Evolutionary conservation across 1,139 yeast genomes (phyloP), one percentile per base, ranked within the genome.

Genomic region (Spencermartinsiella ligniputridi): DNA sequence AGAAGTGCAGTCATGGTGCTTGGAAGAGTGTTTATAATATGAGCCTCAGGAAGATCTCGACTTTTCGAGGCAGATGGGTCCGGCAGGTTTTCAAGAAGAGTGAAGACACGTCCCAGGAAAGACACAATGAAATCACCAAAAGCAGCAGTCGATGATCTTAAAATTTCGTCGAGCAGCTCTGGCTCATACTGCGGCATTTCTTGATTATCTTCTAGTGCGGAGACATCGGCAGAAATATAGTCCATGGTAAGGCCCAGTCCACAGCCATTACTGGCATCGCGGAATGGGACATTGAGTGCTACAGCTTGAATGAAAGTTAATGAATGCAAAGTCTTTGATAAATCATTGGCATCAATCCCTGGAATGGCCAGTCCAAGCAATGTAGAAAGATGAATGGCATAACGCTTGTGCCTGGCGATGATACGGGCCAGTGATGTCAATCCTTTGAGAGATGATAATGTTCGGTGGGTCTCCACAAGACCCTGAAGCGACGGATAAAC

Each of bases 321-420:
- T 0, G 96, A 78, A 42, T 78, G 74, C 27, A 82, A 71, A 0
- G 96, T 83, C 59, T 90, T 80, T 21, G 72, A 75, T 44, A 89
- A 72, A 64, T 92, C 98, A 62, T 90, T 92, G 0, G 94, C 79
- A 61, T 92, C 97, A 37, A 92, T 81, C 18, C 95, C 96, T 0
- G 90, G 87, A 12, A 90, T 64, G 0, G 84, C 70, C 61, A 87
- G 72, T 41, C 81, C 77, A 34, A 90, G 61, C 17, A 92, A 69
- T 45, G 95, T 78, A 0, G 95, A 78, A 21, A 88, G 68, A 58
- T 92, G 98, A 12, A 87, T 81, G 42, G 96, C 72, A 60, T 76
- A 88, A 2, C 80, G 64, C 1, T 85, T 84, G 3, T 79, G 73
- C 18, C 71, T 64, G 0, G 86, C 82, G 70, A 92, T 77, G 50